Evolutionary conservation across 306 rosid genomes (phyloP), one percentile per base, ranked within the genome.

Genomic region (Oxytropis ochrocephala): DNA sequence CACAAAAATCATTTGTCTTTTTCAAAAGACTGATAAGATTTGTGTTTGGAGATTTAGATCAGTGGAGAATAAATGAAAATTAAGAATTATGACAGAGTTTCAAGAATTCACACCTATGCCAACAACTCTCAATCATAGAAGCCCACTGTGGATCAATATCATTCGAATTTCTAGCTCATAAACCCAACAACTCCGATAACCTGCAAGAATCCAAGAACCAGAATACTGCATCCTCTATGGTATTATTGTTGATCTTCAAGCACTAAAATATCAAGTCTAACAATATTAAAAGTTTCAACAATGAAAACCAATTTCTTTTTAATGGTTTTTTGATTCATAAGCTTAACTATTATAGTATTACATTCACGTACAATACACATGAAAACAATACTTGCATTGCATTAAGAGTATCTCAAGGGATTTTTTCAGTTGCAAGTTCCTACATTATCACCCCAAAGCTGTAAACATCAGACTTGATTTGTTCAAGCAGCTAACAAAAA

Each of bases 341-440:
- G 24, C 61, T 41, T 58, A 57, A 41, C 48, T 42, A 27, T 21
- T 46, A 44, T n/a, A n/a, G n/a, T n/a, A n/a, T n/a, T n/a, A n/a
- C n/a, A n/a, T n/a, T n/a, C 24, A 21, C 24, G 24, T 21, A 21
- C 24, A 0, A 17, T 0, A 64, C 30, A 56, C 75, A 70, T 47
- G 75, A 77, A 69, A 79, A 78, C 53, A 69, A 62, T 84, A 95
- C 99, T 97, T 95, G 99, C 88, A 91, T 89, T 66, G 96, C 67
- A 84, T 95, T 95, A 59, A 95, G 95, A 84, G 76, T 89, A 57
- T 91, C 95, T 97, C 99, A 95, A 24, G 97, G 99, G 81, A 91
- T 89, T 85, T 95, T 95, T 80, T 86, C 91, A 5, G 99, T 91
- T 51, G 86, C 91, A 77, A 95, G 89, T 82, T 95, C 99, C 99